These are phyloP conservation scores for Paraphoma sp. DNA, from an alignment of 2,329 filamentous ascomycete genomes.

Conservation along the genomic window DNA sequence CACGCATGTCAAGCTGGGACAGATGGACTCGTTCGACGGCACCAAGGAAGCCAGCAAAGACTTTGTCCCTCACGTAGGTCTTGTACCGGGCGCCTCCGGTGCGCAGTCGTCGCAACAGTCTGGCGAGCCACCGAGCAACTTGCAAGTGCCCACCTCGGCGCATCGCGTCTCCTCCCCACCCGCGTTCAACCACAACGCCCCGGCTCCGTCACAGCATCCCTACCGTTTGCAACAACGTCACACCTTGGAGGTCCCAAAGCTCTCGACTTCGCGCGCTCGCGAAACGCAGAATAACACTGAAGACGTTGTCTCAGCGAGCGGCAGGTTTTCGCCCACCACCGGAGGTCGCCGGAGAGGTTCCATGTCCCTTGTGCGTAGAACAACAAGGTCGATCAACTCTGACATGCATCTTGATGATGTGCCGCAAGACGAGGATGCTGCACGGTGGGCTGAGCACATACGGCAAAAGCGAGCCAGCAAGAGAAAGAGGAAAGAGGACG, in stretches of 20 bases:
- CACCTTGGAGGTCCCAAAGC: conserved; percentile 84
- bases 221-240: conserved; percentile 78
- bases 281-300: conserved; percentile 64
- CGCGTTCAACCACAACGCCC: conserved; percentile 57
- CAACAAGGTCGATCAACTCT: conserved; percentile 84
- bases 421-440: conserved; percentile 85
- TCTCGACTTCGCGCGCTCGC: conserved; percentile 66
- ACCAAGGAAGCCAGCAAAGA: conserved; percentile 40
- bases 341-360: conserved; percentile 76
- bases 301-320: conserved; percentile 73
- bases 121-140: conserved; percentile 33
- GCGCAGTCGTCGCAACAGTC: conserved; percentile 18
- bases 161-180: conserved; percentile 70
- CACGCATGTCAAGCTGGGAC: conserved; percentile 47
- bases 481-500: conserved; percentile 81
- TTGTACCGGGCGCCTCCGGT: conserved; percentile 18
- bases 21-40: conserved; percentile 31
- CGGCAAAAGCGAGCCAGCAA: conserved; percentile 90
- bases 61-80: conserved; percentile 27
- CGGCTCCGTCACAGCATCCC: conserved; percentile 59
- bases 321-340: conserved; percentile 79
- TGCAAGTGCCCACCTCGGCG: conserved; percentile 47
- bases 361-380: conserved; percentile 79
- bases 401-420: conserved; percentile 85
- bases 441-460: conserved; percentile 91